phyloP scores from a whole-genome alignment of 2,329 filamentous ascomycete species.

The Claviceps lovelessii region DNA sequence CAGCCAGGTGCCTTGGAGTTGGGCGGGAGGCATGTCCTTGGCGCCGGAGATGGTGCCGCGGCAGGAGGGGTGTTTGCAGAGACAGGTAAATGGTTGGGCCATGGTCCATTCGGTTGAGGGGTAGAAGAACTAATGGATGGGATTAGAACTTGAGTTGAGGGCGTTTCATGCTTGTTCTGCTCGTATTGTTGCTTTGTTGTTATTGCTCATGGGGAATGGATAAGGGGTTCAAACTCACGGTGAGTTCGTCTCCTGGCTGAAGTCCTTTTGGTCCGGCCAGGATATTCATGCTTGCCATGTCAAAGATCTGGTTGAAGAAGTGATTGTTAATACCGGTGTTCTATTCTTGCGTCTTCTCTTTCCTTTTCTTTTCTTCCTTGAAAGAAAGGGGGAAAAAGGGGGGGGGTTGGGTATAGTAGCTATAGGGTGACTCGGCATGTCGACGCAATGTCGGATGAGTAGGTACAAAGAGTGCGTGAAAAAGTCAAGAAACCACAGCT shows the following conservation, averaged over 20 bases:
- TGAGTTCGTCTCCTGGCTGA: conserved; percentile 41
- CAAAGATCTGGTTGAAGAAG: conserved; percentile 38
- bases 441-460: background rate
- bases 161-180: too few species aligned
- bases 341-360: background rate
- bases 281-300: conserved; percentile 41
- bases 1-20: conserved; percentile 45
- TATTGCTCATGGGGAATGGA: background rate
- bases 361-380: background rate
- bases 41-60: conserved; percentile 50
- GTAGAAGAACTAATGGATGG: conserved; percentile 47
- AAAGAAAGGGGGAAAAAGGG: too few species aligned
- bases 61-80: conserved; percentile 44
- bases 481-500: too few species aligned
- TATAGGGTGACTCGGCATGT: background rate
- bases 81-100: conserved; percentile 56
- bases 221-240: conserved; percentile 21
- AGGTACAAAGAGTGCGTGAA: background rate
- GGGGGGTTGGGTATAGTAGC: background rate
- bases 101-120: conserved; percentile 62
- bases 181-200: background rate
- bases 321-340: background rate
- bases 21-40: conserved; percentile 36
- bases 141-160: background rate
- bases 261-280: conserved; percentile 44